Percentiles rank a stretch among this genome's conserved stretches.
Evolutionary conservation across 108 stramenopile genomes (phyloP).

Genomic region (Stephanodiscus minutulus): DNA sequence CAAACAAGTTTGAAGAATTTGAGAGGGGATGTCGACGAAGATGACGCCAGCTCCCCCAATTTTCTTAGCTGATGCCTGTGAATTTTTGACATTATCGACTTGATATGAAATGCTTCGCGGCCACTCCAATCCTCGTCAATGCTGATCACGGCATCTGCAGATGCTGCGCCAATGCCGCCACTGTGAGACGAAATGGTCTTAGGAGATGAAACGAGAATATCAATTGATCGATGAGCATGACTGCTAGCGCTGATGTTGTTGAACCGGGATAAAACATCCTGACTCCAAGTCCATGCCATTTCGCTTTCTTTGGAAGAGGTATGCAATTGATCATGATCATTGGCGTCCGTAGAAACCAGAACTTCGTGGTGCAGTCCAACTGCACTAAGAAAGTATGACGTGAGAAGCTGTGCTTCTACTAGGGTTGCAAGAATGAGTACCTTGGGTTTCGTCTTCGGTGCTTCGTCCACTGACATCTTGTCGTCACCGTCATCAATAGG

Average conservation of each 20-base stretch:
- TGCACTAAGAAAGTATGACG: conserved; percentile 64
- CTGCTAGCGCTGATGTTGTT: conserved; percentile 23
- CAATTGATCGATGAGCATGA: conserved; percentile 12
- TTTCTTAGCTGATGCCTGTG: conserved; percentile 9
- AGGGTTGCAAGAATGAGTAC: conserved; percentile 76
- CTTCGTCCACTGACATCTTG: conserved; percentile 4
- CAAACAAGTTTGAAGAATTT: conserved; percentile 66
- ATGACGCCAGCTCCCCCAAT: not conserved
- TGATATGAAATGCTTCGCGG: conserved; percentile 47
- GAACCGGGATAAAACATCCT: conserved; percentile 55
- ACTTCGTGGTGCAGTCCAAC: conserved; percentile 71
- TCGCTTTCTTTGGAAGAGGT: not conserved
- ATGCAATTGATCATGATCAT: not conserved
- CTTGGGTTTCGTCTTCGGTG: conserved; percentile 45
- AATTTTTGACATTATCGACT: conserved; percentile 45
- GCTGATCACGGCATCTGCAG: conserved; percentile 67
- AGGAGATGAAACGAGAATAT: conserved; percentile 75
- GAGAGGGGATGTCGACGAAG: conserved; percentile 15
- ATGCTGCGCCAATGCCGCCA: conserved; percentile 64
- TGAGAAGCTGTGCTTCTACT: conserved; percentile 56
- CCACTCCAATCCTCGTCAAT: conserved; percentile 92
- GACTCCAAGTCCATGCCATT: conserved; percentile 58
- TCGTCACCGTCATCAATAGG: conserved; percentile 15
- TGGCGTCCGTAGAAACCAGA: conserved; percentile 16
- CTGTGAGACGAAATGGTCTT: conserved; percentile 46